These are phyloP conservation scores for Pochonia chlamydosporia DNA, from an alignment of 2,329 filamentous ascomycete genomes.

Conservation along the genomic window DNA sequence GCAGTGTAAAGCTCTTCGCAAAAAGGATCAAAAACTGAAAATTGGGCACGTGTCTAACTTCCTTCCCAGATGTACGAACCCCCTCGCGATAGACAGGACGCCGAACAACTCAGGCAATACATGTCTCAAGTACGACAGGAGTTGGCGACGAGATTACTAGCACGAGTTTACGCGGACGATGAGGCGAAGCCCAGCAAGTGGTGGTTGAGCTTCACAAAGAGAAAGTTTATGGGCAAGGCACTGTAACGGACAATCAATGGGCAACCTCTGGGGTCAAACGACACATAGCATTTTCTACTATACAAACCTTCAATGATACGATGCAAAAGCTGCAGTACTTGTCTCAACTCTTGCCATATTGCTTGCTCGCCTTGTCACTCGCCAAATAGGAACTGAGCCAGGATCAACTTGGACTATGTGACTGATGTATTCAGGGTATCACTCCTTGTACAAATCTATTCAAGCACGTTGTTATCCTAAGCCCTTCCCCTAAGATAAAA, in stretches of 20 bases:
- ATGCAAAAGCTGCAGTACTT: too few relatives aligned
- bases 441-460: not conserved
- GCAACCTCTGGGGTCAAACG: not conserved
- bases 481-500: too few relatives aligned
- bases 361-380: too few relatives aligned
- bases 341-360: too few relatives aligned
- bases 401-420: not conserved
- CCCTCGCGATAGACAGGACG: conserved; percentile 79
- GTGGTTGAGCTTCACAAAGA: conserved; percentile 98
- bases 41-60: not conserved
- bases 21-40: too few relatives aligned
- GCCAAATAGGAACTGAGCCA: too few relatives aligned
- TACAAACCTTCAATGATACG: not conserved
- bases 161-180: conserved; percentile 78
- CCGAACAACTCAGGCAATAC: conserved; percentile 83
- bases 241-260: conserved; percentile 42
- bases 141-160: conserved; percentile 74
- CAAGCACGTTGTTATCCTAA: not conserved
- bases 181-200: conserved; percentile 73
- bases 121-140: conserved; percentile 91
- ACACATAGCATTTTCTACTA: not conserved
- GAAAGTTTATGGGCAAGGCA: conserved; percentile 98
- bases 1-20: too few relatives aligned
- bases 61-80: conserved; percentile 71
- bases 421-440: not conserved